These are phyloP conservation scores for Cordyceps farinosa DNA, from an alignment of 2,329 filamentous ascomycete species.

Conservation along the genomic window DNA sequence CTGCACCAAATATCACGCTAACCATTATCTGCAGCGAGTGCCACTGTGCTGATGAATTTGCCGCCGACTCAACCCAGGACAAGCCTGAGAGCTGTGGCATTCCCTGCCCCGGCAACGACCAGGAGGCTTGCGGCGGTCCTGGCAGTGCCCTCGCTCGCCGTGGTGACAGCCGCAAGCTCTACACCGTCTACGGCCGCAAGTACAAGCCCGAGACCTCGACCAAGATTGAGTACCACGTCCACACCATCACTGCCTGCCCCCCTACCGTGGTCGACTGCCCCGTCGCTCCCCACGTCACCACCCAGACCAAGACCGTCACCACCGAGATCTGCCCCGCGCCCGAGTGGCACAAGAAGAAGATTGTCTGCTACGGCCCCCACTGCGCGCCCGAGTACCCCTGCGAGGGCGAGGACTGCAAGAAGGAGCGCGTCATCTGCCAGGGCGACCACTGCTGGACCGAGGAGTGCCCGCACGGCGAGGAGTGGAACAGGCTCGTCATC, in stretches of 20 bases:
- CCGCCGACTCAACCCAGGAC: constrained; percentile 16
- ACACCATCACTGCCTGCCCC: constrained; percentile 30
- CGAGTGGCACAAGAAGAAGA: constrained; percentile 30
- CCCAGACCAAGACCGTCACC: constrained; percentile 25
- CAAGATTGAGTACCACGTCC: constrained; percentile 27
- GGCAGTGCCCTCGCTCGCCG: neutral
- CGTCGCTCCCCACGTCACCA: constrained; percentile 21
- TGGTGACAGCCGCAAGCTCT: constrained; percentile 7
- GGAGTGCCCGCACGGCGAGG: constrained; percentile 24
- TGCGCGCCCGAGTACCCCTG: constrained; percentile 30
- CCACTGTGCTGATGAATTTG: constrained; percentile 24
- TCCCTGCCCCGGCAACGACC: constrained; percentile 22
- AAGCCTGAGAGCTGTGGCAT: constrained; percentile 19
- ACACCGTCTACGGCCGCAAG: constrained; percentile 20
- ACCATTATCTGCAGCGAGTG: constrained; percentile 20
- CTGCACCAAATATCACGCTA: neutral
- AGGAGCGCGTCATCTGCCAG: constrained; percentile 32
- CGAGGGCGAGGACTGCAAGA: constrained; percentile 26
- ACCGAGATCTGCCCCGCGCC: constrained; percentile 23
- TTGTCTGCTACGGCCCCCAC: constrained; percentile 34
- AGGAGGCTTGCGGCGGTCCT: constrained; percentile 18
- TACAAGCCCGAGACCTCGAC: constrained; percentile 24
- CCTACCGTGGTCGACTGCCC: constrained; percentile 26
- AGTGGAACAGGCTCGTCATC: constrained; percentile 30
- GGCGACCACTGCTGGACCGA: constrained; percentile 28